Evolutionary conservation across 2,329 filamentous ascomycete species (phyloP).

Genomic region (Thelonectria discophora): DNA sequence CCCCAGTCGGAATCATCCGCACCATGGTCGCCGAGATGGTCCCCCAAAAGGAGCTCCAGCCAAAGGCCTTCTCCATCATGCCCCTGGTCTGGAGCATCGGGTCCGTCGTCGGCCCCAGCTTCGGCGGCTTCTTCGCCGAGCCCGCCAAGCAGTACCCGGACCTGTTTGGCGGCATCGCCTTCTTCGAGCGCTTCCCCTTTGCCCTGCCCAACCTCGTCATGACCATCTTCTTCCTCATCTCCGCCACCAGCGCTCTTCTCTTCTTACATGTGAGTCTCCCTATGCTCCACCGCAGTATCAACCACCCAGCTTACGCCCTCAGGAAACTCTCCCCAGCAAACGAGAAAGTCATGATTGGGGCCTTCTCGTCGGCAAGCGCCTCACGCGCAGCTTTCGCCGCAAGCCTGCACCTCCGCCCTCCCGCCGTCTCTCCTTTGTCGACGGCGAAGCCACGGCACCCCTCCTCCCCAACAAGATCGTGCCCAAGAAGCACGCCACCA

Average conservation of each 20-base stretch:
- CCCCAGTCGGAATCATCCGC: slow-evolving; percentile 83
- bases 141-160: slow-evolving; percentile 78
- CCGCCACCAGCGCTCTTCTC: slow-evolving; percentile 75
- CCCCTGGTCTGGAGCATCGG: slow-evolving; percentile 89
- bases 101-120: slow-evolving; percentile 84
- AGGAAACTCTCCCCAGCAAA: slow-evolving; percentile 83
- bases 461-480: slow-evolving; percentile 54
- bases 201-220: slow-evolving; percentile 84
- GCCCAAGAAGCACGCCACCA: slow-evolving; percentile 36
- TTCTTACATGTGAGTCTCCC: slow-evolving; percentile 72
- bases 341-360: slow-evolving; percentile 78
- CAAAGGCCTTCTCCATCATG: slow-evolving; percentile 91
- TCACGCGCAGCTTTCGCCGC: slow-evolving; percentile 57
- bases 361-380: slow-evolving; percentile 72
- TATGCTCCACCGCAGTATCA: too few species aligned
- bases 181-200: slow-evolving; percentile 83
- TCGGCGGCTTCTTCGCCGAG: slow-evolving; percentile 87
- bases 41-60: slow-evolving; percentile 84
- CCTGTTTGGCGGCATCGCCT: slow-evolving; percentile 71
- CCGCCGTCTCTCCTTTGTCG: slow-evolving; percentile 59
- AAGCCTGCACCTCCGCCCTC: slow-evolving; percentile 37
- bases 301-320: slow-evolving; percentile 2
- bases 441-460: slow-evolving; percentile 65
- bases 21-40: slow-evolving; percentile 95
- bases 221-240: slow-evolving; percentile 78